These are phyloP conservation scores for Cucumis hystrix DNA, from an alignment of 306 rosid species.

Conservation along the genomic window DNA sequence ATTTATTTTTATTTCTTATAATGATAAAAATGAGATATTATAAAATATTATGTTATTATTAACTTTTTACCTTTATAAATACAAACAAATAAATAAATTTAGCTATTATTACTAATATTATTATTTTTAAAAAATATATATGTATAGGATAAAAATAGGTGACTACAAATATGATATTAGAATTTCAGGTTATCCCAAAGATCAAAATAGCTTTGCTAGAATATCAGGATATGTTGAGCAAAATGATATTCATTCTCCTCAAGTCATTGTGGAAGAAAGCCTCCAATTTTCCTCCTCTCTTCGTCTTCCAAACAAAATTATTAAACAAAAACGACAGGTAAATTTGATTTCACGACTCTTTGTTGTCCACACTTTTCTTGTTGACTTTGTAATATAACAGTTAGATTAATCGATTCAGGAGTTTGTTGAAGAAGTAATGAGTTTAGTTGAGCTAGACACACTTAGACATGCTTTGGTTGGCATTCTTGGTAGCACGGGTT, in stretches of 20 bases:
- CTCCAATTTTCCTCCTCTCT: slow-evolving; percentile 72
- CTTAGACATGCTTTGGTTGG: slow-evolving; percentile 71
- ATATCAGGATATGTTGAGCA: slow-evolving; percentile 91
- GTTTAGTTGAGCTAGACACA: slow-evolving; percentile 67
- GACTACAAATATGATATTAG: too few species aligned
- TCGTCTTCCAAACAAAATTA: slow-evolving; percentile 74
- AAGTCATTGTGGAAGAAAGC: slow-evolving; percentile 77
- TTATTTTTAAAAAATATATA: too few species aligned
- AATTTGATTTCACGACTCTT: too few species aligned
- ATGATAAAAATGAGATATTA: too few species aligned
- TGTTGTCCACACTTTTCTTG: too few species aligned
- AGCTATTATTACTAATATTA: too few species aligned
- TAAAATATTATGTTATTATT: too few species aligned
- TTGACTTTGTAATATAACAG: too few species aligned
- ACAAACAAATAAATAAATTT: too few species aligned
- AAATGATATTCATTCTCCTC: slow-evolving; percentile 92
- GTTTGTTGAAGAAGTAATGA: slow-evolving; percentile 79
- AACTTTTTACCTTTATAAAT: too few species aligned
- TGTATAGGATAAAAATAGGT: too few species aligned
- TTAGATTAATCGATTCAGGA: slow-evolving; percentile 31
- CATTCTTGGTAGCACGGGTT: slow-evolving; percentile 70
- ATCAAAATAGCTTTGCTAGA: slow-evolving; percentile 68
- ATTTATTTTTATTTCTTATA: too few species aligned
- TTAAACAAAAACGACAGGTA: slow-evolving; percentile 39
- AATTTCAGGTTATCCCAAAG: slow-evolving; percentile 76